phyloP scores from a whole-genome alignment of 257 asterid genomes.

The Datura wrightii region DNA sequence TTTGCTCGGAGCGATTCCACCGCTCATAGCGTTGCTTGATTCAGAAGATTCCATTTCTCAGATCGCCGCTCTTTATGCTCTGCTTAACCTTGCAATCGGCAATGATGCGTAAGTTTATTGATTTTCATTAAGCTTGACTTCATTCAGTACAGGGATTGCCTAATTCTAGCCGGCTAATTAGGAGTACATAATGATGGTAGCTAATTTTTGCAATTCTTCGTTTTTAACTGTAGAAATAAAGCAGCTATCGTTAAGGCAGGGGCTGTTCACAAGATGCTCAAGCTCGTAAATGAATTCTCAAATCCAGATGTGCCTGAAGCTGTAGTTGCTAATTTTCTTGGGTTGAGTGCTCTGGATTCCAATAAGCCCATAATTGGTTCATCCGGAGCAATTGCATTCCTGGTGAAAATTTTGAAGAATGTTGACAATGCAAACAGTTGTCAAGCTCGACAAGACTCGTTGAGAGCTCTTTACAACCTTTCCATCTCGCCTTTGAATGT shows the following conservation, averaged over 20 bases:
- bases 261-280: constrained; percentile 82
- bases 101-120: constrained; percentile 22
- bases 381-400: constrained; percentile 74
- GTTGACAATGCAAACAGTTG: constrained; percentile 25
- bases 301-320: constrained; percentile 58
- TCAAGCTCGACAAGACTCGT: constrained; percentile 66
- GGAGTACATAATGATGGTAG: constrained; percentile 25
- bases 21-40: constrained; percentile 73
- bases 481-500: constrained; percentile 69
- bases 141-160: not conserved
- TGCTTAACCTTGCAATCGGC: constrained; percentile 62
- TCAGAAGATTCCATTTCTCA: constrained; percentile 56
- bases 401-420: constrained; percentile 52
- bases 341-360: constrained; percentile 83
- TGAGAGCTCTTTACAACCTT: constrained; percentile 82
- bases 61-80: constrained; percentile 79
- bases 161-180: not conserved
- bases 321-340: constrained; percentile 81
- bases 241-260: constrained; percentile 91
- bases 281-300: constrained; percentile 45
- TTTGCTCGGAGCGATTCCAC: constrained; percentile 86
- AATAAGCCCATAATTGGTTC: constrained; percentile 81
- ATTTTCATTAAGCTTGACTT: not conserved
- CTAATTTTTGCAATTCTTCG: not conserved
- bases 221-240: constrained; percentile 63